Evolutionary conservation across 345 rosid genomes (phyloP).

Genomic region (Cardamine chenopodiifolia): DNA sequence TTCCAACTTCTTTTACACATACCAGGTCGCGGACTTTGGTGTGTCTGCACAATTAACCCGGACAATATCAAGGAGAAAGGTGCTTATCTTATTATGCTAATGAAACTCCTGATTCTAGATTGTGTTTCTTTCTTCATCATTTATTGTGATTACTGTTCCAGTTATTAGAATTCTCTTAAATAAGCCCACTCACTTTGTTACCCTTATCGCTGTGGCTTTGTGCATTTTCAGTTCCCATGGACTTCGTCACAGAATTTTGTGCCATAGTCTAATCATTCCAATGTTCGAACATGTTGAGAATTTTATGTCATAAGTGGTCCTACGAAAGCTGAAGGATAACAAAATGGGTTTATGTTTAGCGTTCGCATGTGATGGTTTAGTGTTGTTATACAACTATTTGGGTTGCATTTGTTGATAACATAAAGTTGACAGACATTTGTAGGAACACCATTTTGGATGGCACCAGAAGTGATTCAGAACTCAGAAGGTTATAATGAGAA

Average conservation of each 20-base stretch:
- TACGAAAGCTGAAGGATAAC: conserved; percentile 14
- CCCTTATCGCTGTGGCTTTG: conserved; percentile 1
- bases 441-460: conserved; percentile 99
- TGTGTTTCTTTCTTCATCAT: conserved; percentile 7
- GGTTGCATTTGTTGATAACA: conserved; percentile 47
- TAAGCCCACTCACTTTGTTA: neutral
- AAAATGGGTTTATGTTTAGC: neutral
- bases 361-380: conserved; percentile 12
- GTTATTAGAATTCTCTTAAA: neutral
- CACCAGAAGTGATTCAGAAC: conserved; percentile 99
- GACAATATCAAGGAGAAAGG: conserved; percentile 99
- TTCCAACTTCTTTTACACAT: conserved; percentile 33
- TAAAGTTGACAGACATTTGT: conserved; percentile 85
- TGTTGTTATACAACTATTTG: conserved; percentile 26
- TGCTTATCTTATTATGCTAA: conserved; percentile 42
- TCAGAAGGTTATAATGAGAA: conserved; percentile 97
- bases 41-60: conserved; percentile 99
- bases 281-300: conserved; percentile 15
- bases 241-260: conserved; percentile 6
- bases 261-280: conserved; percentile 15
- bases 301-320: neutral
- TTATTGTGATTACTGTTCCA: neutral
- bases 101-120: conserved; percentile 20
- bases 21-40: conserved; percentile 99
- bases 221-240: conserved; percentile 6